Evolutionary conservation across 371 early-diverging fungal species (phyloP), one percentile per base, ranked within the genome.

Genomic region (Dichotomocladium elegans): DNA sequence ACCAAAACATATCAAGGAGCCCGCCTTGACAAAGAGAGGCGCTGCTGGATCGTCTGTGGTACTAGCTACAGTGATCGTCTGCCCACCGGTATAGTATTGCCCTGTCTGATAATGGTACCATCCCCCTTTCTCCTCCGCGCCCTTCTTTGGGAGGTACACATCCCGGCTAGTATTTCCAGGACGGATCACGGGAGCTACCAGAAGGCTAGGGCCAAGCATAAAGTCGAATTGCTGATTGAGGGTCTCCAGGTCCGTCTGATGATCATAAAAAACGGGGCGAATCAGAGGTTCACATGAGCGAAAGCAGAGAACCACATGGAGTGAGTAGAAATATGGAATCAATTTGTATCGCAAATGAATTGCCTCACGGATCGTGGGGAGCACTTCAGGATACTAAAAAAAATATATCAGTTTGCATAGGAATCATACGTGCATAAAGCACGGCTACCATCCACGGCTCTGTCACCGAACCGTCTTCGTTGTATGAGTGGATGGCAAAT

Each of bases 401-500:
- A 41, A 33, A 21, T 21, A 25, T 10, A 26, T 10, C 6, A 25
- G 28, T 29, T 25, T 21, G 47, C 12, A 35, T 7, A 22, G 9
- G 28, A 15, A 26, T 12, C 8, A 46, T 41, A 35, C 44, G 44
- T 7, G 37, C 22, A 31, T 5, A 21, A 7, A 52, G 3, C 25
- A 45, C 12, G 15, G 34, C 58, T 64, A 74, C 72, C 77, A 81
- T 85, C 83, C 86, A 83, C 19, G 79, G 82, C 50, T 81, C 82
- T 9, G 86, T 85, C 0, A 81, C 57, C 3, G 66, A 53, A 10
- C 68, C 70, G 50, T 85, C 83, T 2, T 60, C 42, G 50, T 85
- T 85, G 73, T 74, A 82, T 3, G 82, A 82, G 57, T 85, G 83
- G 29, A 85, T 79, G 41, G 76, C 79, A 53, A 83, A 82, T 19